Evolutionary conservation across 2,329 filamentous ascomycete genomes (phyloP).

Genomic region (Cryphonectria radicalis): DNA sequence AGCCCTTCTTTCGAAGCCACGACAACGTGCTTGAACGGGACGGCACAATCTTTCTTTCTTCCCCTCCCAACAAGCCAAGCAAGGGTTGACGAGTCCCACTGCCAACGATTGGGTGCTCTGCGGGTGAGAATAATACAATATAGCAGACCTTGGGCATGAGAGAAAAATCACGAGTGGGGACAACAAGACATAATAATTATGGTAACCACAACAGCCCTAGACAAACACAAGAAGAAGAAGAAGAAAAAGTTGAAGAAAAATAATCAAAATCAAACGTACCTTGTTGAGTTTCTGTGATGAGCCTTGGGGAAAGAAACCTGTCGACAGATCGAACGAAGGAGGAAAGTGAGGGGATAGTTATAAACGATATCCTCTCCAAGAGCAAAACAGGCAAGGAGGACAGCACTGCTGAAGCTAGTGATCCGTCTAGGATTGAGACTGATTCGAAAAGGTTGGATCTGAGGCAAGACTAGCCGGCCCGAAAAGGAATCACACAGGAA

Average conservation of each 20-base stretch:
- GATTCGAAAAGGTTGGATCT: slow-evolving; percentile 12
- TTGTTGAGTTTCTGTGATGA: slow-evolving; percentile 5
- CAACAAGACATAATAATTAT: neutral
- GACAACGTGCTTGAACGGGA: neutral
- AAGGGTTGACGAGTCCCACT: neutral
- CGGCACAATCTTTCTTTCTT: neutral
- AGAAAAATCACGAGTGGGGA: neutral
- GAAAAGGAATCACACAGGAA: slow-evolving; percentile 31
- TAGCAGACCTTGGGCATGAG: neutral
- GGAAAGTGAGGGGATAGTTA: slow-evolving; percentile 27
- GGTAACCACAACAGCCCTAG: neutral
- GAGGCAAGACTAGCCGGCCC: slow-evolving; percentile 26
- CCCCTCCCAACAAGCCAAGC: neutral
- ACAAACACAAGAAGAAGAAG: too few species aligned
- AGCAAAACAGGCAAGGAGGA: slow-evolving; percentile 32
- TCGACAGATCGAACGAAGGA: slow-evolving; percentile 18
- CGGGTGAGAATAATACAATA: neutral
- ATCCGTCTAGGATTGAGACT: slow-evolving; percentile 37
- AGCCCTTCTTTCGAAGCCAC: slow-evolving; percentile 8
- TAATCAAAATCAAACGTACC: neutral
- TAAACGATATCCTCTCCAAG: slow-evolving; percentile 30
- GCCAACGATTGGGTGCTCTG: neutral
- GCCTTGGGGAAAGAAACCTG: neutral
- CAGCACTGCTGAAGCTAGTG: slow-evolving; percentile 37
- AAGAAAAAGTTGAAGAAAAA: neutral